Evolutionary conservation across 148 eudicot species (phyloP).

Genomic region (Camellia japonica): DNA sequence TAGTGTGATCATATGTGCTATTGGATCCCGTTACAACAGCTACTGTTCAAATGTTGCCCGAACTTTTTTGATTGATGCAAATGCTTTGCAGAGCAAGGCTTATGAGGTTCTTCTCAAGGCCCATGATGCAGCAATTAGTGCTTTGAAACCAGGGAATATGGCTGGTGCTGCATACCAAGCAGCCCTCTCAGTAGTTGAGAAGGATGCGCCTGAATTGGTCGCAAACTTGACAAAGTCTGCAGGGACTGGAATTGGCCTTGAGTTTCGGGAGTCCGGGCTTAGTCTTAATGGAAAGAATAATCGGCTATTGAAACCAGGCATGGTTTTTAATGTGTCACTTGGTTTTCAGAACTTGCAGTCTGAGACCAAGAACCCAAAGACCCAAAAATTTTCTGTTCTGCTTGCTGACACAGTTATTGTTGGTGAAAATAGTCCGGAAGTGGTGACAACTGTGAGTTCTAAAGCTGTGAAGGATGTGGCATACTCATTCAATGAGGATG

Average conservation of each 20-base stretch:
- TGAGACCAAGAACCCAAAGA: constrained; percentile 44
- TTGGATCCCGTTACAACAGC: constrained; percentile 58
- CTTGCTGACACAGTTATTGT: constrained; percentile 55
- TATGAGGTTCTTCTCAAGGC: constrained; percentile 60
- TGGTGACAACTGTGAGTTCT: constrained; percentile 41
- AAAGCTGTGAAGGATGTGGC: constrained; percentile 69
- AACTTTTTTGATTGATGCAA: constrained; percentile 58
- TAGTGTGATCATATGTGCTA: constrained; percentile 58
- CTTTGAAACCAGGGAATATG: constrained; percentile 52
- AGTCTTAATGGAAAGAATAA: constrained; percentile 56
- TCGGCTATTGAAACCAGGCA: constrained; percentile 46
- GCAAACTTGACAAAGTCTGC: constrained; percentile 51
- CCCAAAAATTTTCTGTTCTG: constrained; percentile 46
- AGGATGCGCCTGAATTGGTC: constrained; percentile 53
- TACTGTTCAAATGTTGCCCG: constrained; percentile 58
- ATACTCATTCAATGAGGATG: constrained; percentile 63
- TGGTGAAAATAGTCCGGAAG: constrained; percentile 33
- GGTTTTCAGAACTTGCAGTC: constrained; percentile 60
- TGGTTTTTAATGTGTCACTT: constrained; percentile 56
- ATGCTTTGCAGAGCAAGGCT: constrained; percentile 44
- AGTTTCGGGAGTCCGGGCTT: constrained; percentile 60
- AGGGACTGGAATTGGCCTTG: constrained; percentile 68
- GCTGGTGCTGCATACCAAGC: constrained; percentile 45
- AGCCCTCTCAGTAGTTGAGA: constrained; percentile 45
- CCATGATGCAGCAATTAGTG: constrained; percentile 58